Percentiles rank a stretch among this genome's conserved stretches.
Evolutionary conservation across 306 rosid genomes (phyloP).

Genomic region (Cicer judaicum): DNA sequence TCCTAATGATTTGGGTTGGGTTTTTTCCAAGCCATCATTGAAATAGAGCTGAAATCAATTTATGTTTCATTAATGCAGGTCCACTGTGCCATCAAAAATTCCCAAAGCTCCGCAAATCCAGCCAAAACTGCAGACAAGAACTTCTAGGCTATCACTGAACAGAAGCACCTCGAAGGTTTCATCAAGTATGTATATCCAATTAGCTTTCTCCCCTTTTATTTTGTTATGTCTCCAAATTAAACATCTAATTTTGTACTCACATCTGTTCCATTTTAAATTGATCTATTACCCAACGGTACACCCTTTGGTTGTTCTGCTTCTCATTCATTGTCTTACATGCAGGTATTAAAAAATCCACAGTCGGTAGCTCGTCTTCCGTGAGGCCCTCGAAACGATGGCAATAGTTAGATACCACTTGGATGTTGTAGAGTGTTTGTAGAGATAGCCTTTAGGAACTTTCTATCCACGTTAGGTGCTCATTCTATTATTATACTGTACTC

Average conservation of each 20-base stretch:
- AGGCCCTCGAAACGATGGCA: slow-evolving; percentile 76
- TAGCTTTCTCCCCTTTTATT: neutral
- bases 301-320: slow-evolving; percentile 34
- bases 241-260: slow-evolving; percentile 2
- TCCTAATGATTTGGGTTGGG: slow-evolving; percentile 1
- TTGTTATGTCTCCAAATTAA: slow-evolving; percentile 24
- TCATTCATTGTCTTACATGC: slow-evolving; percentile 39
- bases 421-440: slow-evolving; percentile 46
- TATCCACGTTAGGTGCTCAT: slow-evolving; percentile 46
- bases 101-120: slow-evolving; percentile 59
- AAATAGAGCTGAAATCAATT: slow-evolving; percentile 24
- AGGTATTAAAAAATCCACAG: slow-evolving; percentile 65
- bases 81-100: slow-evolving; percentile 60
- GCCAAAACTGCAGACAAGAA: slow-evolving; percentile 54
- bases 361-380: slow-evolving; percentile 64
- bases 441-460: slow-evolving; percentile 38
- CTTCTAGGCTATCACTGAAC: slow-evolving; percentile 64
- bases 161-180: slow-evolving; percentile 69
- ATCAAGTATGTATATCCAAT: slow-evolving; percentile 62
- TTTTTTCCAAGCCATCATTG: slow-evolving; percentile 1
- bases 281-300: slow-evolving; percentile 3
- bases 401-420: slow-evolving; percentile 50
- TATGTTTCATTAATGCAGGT: slow-evolving; percentile 55
- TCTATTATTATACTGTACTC: slow-evolving; percentile 41
- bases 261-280: neutral